phyloP scores from a whole-genome alignment of 1,139 yeast genomes.

The Ogataea hybrid region DNA sequence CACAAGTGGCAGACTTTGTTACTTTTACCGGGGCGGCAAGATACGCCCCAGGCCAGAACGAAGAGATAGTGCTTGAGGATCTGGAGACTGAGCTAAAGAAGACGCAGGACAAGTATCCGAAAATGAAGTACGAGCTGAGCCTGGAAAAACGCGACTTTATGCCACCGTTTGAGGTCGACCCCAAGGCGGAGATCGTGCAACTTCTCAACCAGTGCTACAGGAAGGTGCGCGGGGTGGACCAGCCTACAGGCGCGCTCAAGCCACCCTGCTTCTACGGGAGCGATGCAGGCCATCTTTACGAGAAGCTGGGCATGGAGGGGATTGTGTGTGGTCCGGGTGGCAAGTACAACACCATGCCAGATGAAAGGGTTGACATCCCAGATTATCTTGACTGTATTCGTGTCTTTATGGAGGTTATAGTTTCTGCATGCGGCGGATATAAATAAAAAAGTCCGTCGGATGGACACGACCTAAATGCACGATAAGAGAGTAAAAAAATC shows the following conservation, averaged over 20 bases:
- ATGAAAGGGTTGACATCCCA: conserved; percentile 21
- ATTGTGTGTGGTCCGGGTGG: conserved; percentile 27
- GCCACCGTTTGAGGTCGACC: conserved; percentile 33
- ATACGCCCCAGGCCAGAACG: conserved; percentile 32
- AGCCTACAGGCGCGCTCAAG: conserved; percentile 31
- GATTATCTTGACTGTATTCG: conserved; percentile 24
- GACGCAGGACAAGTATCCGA: conserved; percentile 28
- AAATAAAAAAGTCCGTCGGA: too few relatives aligned
- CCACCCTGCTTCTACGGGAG: conserved; percentile 34
- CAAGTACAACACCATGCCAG: conserved; percentile 25
- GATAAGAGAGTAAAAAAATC: too few relatives aligned
- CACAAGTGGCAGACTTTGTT: conserved; percentile 32
- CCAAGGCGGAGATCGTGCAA: conserved; percentile 26
- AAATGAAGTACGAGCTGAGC: conserved; percentile 29
- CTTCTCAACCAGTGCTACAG: conserved; percentile 24
- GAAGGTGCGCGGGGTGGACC: conserved; percentile 25
- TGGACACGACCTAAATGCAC: too few relatives aligned
- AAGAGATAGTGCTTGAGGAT: conserved; percentile 26
- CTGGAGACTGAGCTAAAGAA: conserved; percentile 25
- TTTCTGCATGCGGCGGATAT: too few relatives aligned
- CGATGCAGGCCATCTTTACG: conserved; percentile 33
- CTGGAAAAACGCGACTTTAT: conserved; percentile 29
- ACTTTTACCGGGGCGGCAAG: conserved; percentile 33
- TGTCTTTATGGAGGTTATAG: conserved; percentile 22
- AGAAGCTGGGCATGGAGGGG: conserved; percentile 28